phyloP scores from a whole-genome alignment of 2,329 filamentous ascomycete species.

The Clonostachys solani region DNA sequence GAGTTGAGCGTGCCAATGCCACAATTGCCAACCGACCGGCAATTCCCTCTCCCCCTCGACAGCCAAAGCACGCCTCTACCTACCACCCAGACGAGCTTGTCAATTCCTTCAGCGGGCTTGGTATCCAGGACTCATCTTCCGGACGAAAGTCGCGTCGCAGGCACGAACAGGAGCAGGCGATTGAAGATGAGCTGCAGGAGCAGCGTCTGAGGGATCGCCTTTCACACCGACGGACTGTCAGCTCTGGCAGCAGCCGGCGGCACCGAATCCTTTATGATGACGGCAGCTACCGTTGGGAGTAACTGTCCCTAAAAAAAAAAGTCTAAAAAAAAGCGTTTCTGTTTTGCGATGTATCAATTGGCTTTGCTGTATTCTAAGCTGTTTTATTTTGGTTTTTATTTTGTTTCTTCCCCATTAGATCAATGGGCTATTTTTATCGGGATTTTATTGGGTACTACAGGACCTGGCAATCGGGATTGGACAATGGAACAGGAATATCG shows the following conservation, averaged over 20 bases:
- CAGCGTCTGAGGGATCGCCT: constrained; percentile 34
- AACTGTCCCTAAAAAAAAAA: constrained; percentile 7
- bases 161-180: constrained; percentile 16
- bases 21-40: constrained; percentile 31
- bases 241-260: constrained; percentile 27
- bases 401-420: too few species aligned
- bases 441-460: too few species aligned
- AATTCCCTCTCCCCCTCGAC: constrained; percentile 17
- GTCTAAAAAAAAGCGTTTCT: not conserved
- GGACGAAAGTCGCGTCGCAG: constrained; percentile 22
- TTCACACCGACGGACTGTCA: constrained; percentile 29
- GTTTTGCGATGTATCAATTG: not conserved
- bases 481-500: too few species aligned
- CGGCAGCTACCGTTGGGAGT: constrained; percentile 33
- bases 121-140: constrained; percentile 15
- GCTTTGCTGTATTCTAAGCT: too few species aligned
- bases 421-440: too few species aligned
- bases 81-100: constrained; percentile 24
- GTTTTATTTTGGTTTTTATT: not conserved
- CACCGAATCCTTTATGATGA: constrained; percentile 29
- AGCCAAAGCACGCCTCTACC: constrained; percentile 9
- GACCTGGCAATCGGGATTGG: too few species aligned
- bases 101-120: constrained; percentile 22
- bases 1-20: constrained; percentile 35
- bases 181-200: constrained; percentile 31